These are phyloP conservation scores for Thermomucor indicae-seudaticae DNA, from an alignment of 371 early-diverging fungal genomes.

Conservation along the genomic window DNA sequence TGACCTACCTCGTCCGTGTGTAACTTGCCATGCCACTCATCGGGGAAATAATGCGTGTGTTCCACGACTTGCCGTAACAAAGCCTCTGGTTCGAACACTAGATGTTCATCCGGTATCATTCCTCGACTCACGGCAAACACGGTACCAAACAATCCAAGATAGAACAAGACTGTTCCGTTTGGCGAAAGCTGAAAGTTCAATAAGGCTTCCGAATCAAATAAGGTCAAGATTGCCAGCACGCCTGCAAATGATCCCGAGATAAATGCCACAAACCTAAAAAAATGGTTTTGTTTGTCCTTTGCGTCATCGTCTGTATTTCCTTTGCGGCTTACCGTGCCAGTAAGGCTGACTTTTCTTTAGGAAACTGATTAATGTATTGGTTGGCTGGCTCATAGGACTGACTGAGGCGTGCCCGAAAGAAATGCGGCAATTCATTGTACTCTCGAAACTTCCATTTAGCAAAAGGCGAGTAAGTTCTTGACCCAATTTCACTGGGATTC, in stretches of 20 bases:
- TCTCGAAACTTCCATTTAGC: slow-evolving; percentile 94
- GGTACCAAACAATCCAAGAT: slow-evolving; percentile 86
- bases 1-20: slow-evolving; percentile 75
- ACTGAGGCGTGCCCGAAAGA: slow-evolving; percentile 75
- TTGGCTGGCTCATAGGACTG: slow-evolving; percentile 69
- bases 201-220: slow-evolving; percentile 85
- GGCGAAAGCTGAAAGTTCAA: slow-evolving; percentile 87
- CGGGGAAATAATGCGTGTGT: slow-evolving; percentile 89
- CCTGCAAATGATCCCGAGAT: slow-evolving; percentile 88
- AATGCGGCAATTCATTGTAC: slow-evolving; percentile 95
- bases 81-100: slow-evolving; percentile 78
- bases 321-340: slow-evolving; percentile 60
- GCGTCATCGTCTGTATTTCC: background rate
- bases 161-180: slow-evolving; percentile 84
- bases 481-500: slow-evolving; percentile 79
- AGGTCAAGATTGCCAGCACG: slow-evolving; percentile 73
- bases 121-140: slow-evolving; percentile 79
- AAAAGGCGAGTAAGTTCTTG: slow-evolving; percentile 81
- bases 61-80: slow-evolving; percentile 74
- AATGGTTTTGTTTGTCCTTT: background rate
- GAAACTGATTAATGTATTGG: slow-evolving; percentile 87
- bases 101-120: slow-evolving; percentile 80
- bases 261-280: slow-evolving; percentile 79
- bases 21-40: slow-evolving; percentile 77
- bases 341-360: slow-evolving; percentile 74